Base-by-base conservation (phyloP, 331 rosid genomes). In the Rosa hybrid region DNA sequence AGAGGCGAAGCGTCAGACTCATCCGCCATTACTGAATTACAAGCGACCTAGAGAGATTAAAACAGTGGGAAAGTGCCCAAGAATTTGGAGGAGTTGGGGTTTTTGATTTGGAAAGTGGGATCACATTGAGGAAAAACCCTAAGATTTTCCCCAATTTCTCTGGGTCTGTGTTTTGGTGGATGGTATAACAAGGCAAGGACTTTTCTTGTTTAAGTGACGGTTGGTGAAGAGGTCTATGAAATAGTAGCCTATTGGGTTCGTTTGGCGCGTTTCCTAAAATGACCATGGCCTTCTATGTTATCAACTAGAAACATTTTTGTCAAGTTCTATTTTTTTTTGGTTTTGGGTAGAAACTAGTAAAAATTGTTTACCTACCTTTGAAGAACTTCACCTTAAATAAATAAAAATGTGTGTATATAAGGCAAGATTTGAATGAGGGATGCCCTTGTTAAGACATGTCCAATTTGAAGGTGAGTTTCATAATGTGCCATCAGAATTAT, bases 1-100 rank as follows among this genome's bases (percentile, higher is more conserved):
- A 96, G 97, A 72, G 97, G 97, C 80, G 91, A 89, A 70, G 91
- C 80, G 8, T 96, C 97, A 0, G 90, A 77, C 70, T 75, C 92
- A 89, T 91, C 98, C 82, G 83, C 98, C 99, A 96, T 96, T 54
- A 20, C 10, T 57, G 56, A 81, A 76, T 59, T 65, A 50, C 59
- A 64, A 44, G 64, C 30, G 21, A 23, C 57, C 23, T 17, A 62
- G 30, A 59, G 4, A 71, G 30, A 34, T 34, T 34, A 34, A 18
- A 64, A 50, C 12, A 70, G 20, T 18, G 38, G 42, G 50, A 68
- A 41, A 10, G 7, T 45, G 50, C 16, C 8, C 45, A 44, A 27
- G 57, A 41, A 48, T 69, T 23, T 5, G 8, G 20, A 23, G 57
- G 18, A 71, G 1, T 74, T 51, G 78, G 72, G 83, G 13, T 9